Conservation (phyloP, 352 stramenopile genomes). For the Globisporangium orthogonon region DNA sequence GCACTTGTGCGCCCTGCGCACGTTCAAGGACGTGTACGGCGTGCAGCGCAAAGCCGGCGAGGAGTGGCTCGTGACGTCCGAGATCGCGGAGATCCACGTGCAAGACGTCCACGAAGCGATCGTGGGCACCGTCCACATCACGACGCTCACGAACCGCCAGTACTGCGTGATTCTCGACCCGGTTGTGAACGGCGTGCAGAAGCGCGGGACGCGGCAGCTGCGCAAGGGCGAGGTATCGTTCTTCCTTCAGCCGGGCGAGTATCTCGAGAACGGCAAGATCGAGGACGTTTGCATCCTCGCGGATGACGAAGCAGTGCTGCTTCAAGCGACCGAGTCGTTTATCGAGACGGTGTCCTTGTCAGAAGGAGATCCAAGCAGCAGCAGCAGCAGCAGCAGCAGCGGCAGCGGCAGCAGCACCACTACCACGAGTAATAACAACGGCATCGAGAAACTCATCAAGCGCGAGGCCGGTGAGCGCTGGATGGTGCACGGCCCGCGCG, state of each 20-base stretch:
- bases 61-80: slow-evolving; percentile 71
- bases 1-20: slow-evolving; percentile 56
- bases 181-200: slow-evolving; percentile 54
- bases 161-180: slow-evolving; percentile 80
- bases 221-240: slow-evolving; percentile 69
- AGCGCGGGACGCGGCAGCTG: slow-evolving; percentile 62
- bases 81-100: slow-evolving; percentile 69
- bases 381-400: slow-evolving; percentile 9
- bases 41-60: slow-evolving; percentile 66
- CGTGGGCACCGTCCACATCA: slow-evolving; percentile 45
- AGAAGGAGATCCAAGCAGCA: background rate
- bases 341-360: slow-evolving; percentile 25
- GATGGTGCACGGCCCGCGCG: slow-evolving; percentile 75
- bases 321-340: slow-evolving; percentile 67
- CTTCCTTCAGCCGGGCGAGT: slow-evolving; percentile 62
- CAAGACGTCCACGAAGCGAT: slow-evolving; percentile 77
- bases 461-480: slow-evolving; percentile 65
- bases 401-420: slow-evolving; percentile 7
- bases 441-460: slow-evolving; percentile 24
- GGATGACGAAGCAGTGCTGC: slow-evolving; percentile 72
- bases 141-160: slow-evolving; percentile 73
- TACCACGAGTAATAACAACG: slow-evolving; percentile 13
- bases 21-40: slow-evolving; percentile 72
- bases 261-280: slow-evolving; percentile 52
- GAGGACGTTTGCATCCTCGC: slow-evolving; percentile 62